A percentile compares a stretch with the other conserved stretches of the same genome.
These are phyloP conservation scores for Trametes sanguinea DNA, from an alignment of 768 basidiomycete genomes.

Conservation along the genomic window DNA sequence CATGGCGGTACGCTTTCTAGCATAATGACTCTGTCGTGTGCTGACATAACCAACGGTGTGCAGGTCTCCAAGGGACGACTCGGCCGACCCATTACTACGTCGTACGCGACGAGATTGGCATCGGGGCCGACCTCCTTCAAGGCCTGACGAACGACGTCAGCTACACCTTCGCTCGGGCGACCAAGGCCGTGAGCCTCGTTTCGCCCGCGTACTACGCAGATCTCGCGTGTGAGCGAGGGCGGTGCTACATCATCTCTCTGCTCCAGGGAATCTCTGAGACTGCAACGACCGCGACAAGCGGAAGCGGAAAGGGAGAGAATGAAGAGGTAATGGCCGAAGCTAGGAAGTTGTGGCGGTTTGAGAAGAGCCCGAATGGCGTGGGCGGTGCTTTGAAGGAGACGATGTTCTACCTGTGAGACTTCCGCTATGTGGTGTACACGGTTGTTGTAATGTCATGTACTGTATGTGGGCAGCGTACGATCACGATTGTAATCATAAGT, in stretches of 20 bases:
- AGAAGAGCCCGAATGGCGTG: slow-evolving; percentile 44
- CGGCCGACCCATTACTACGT: slow-evolving; percentile 59
- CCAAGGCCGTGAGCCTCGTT: slow-evolving; percentile 50
- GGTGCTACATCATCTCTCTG: slow-evolving; percentile 53
- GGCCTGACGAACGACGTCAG: slow-evolving; percentile 54
- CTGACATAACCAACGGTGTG: slow-evolving; percentile 13
- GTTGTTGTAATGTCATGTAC: no score
- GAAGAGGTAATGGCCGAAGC: slow-evolving; percentile 61
- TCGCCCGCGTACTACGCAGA: slow-evolving; percentile 50
- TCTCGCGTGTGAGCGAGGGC: slow-evolving; percentile 53
- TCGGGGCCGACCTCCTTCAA: slow-evolving; percentile 53
- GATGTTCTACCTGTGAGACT: slow-evolving; percentile 71
- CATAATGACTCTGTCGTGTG: background rate
- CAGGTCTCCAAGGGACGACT: slow-evolving; percentile 52
- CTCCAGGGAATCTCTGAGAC: slow-evolving; percentile 43
- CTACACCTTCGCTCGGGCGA: slow-evolving; percentile 63
- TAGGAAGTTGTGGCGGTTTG: slow-evolving; percentile 47
- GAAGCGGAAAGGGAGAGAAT: slow-evolving; percentile 32
- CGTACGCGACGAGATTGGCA: slow-evolving; percentile 53
- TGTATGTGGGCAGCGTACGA: no score
- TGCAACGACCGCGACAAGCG: slow-evolving; percentile 35
- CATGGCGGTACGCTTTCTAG: slow-evolving; percentile 4
- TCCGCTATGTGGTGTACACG: background rate
- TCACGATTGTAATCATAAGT: no score
- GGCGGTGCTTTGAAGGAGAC: slow-evolving; percentile 57